Evolutionary conservation across 768 basidiomycete species (phyloP).

Genomic region (Fibroporia radiculosa): DNA sequence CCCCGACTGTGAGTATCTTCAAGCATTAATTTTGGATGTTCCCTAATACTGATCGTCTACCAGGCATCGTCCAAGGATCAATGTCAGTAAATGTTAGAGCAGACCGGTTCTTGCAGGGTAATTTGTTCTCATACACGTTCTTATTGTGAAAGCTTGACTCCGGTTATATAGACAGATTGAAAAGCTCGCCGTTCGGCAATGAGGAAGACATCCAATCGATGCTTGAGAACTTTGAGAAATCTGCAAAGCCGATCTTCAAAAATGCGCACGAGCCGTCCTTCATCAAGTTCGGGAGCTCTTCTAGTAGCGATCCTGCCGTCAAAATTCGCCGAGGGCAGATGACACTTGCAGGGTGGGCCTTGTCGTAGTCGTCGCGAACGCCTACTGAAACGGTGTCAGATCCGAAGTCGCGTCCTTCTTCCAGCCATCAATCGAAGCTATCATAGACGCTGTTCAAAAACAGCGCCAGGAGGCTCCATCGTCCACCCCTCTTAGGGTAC

Average conservation of each 20-base stretch:
- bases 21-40: background rate
- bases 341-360: constrained; percentile 28
- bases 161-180: constrained; percentile 19
- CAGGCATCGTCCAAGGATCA: constrained; percentile 35
- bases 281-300: constrained; percentile 33
- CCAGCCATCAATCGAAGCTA: constrained; percentile 32
- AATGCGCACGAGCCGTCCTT: constrained; percentile 30
- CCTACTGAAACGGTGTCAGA: constrained; percentile 8
- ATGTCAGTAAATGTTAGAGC: constrained; percentile 31
- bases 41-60: background rate
- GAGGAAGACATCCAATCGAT: constrained; percentile 29
- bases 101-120: constrained; percentile 25
- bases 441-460: constrained; percentile 17
- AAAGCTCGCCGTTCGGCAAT: constrained; percentile 23
- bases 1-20: background rate
- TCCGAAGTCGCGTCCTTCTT: constrained; percentile 32
- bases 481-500: background rate
- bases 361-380: background rate
- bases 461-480: background rate
- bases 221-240: constrained; percentile 30
- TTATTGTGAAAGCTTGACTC: background rate
- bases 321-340: constrained; percentile 28
- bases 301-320: constrained; percentile 34
- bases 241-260: constrained; percentile 37
- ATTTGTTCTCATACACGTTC: background rate